A percentile compares a stretch with the other conserved stretches of the same genome.
Conservation (phyloP, 2,329 filamentous ascomycete genomes). For the Aschersonia sp. region DNA sequence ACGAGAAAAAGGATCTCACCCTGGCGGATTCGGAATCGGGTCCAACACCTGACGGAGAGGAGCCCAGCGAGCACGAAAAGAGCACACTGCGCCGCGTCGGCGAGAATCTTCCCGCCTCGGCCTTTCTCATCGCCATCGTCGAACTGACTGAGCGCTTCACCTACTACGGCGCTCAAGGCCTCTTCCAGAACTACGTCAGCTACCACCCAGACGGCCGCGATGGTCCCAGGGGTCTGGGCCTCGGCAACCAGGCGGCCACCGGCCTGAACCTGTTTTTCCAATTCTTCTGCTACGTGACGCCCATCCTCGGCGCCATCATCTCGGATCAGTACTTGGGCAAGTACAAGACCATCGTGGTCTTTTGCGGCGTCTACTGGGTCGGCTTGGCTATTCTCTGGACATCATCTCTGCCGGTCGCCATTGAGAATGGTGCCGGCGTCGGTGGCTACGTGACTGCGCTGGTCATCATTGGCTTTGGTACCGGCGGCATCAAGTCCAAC, state of each 20-base stretch:
- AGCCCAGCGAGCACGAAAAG: constrained; percentile 37
- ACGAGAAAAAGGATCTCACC: constrained; percentile 10
- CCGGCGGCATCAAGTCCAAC: constrained; percentile 57
- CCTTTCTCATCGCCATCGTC: constrained; percentile 40
- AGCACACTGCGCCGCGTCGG: constrained; percentile 33
- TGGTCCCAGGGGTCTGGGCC: constrained; percentile 34
- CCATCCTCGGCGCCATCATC: constrained; percentile 36
- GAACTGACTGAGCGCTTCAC: constrained; percentile 44
- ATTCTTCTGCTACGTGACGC: constrained; percentile 30
- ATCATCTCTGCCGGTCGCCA: constrained; percentile 26
- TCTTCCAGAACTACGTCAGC: constrained; percentile 41
- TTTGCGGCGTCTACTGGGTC: constrained; percentile 41
- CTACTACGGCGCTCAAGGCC: constrained; percentile 37
- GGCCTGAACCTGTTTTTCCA: constrained; percentile 41
- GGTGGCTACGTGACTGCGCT: constrained; percentile 39
- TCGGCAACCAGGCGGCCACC: constrained; percentile 39
- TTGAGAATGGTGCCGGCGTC: constrained; percentile 25
- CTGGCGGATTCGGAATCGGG: constrained; percentile 12
- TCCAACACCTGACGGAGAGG: constrained; percentile 28
- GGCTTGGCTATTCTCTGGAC: constrained; percentile 39
- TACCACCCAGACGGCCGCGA: constrained; percentile 17
- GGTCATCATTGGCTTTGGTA: constrained; percentile 50
- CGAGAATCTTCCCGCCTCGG: constrained; percentile 38
- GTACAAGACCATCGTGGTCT: constrained; percentile 46
- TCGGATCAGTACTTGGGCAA: constrained; percentile 44